These are phyloP conservation scores for Tolypocladium nubicola DNA, from an alignment of 2,329 filamentous ascomycete species.

Conservation along the genomic window DNA sequence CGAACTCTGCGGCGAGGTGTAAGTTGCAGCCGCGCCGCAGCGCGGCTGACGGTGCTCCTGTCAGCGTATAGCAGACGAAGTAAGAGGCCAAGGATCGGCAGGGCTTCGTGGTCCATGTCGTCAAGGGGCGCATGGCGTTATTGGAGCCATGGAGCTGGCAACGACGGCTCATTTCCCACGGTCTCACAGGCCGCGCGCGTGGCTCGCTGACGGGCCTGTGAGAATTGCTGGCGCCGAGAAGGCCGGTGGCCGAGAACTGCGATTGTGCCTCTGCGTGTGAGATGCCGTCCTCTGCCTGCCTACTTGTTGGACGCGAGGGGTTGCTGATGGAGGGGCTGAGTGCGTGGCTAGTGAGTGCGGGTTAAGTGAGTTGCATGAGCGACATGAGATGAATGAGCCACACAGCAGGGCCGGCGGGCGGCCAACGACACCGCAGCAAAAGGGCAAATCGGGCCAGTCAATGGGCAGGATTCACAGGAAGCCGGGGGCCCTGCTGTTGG, in stretches of 20 bases:
- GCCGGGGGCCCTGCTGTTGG: not conserved
- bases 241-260: not conserved
- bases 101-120: not conserved
- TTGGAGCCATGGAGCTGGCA: no score
- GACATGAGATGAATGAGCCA: not conserved
- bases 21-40: not conserved
- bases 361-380: not conserved
- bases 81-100: not conserved
- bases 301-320: not conserved
- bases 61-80: not conserved
- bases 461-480: not conserved
- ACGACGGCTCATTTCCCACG: not conserved
- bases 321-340: not conserved
- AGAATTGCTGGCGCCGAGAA: not conserved
- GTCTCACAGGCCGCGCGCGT: no score
- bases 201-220: not conserved
- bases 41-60: no score
- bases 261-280: not conserved
- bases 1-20: not conserved
- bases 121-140: not conserved
- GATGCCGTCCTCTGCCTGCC: not conserved
- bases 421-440: not conserved
- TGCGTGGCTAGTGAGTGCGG: not conserved
- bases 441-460: not conserved
- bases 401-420: not conserved